Base-by-base conservation (phyloP, 1,284 basidiomycete species). In the Puccinia horiana region DNA sequence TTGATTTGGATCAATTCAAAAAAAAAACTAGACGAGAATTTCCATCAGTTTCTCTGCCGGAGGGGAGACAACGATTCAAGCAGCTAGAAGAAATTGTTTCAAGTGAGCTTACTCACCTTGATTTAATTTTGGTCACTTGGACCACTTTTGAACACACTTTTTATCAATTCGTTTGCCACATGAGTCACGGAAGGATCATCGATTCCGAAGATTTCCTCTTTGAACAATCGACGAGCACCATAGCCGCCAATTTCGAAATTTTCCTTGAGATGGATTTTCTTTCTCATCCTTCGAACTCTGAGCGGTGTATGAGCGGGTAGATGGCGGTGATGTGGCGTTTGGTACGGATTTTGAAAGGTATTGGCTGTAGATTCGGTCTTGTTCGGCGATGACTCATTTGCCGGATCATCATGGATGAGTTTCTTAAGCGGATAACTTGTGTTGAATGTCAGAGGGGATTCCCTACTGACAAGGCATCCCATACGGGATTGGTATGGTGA, bases 321-420 rank as follows among this genome's bases (percentile, higher is more conserved):
- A 58, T 58, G 56, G 56, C 56, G 56, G 56, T 58, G 56, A 6
- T 23, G 56, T n/a, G 56, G 56, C 56, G 56, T 58, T 58, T 32
- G 56, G 23, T 58, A n/a, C 8, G 56, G 56, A 58, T 32, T 58
- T 58, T 58, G 56, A n/a, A n/a, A 9, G 56, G 56, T n/a, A 32
- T 58, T n/a, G 8, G 56, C 6, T 23, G 8, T 9, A 32, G 56
- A 20, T 23, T 58, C 56, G 29, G 56, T 32, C 6, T 58, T 32
- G 8, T 58, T 6, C 56, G 9, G 20, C 29, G 56, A 58, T 58
- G 56, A 58, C 56, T 58, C 56, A 23, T 58, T 58, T 20, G 8
- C 23, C 20, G 20, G 56, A 9, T 32, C 29, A n/a, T 58, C 8
- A 58, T 11, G 56, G 29, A 20, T 58, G 8, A 58, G 23, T 58